Conservation (phyloP, 768 basidiomycete genomes). For the Phlebiopsis flavidoalba region DNA sequence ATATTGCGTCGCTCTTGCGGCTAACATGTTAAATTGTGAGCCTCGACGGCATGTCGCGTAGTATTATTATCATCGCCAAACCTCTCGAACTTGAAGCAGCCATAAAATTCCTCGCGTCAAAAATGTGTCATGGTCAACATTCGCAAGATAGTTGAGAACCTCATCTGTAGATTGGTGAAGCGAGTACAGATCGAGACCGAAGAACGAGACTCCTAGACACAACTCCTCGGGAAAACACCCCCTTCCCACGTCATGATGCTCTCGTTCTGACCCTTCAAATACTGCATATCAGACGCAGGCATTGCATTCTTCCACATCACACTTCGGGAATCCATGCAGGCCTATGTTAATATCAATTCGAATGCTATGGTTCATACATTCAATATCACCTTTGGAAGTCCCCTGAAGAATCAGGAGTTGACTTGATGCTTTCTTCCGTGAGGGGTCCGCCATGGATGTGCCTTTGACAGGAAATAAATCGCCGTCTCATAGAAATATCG, state of each 20-base stretch:
- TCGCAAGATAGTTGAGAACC: conserved; percentile 23
- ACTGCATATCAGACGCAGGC: background rate
- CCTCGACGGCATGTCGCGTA: conserved; percentile 17
- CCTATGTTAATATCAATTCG: too few relatives aligned
- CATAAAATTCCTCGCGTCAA: conserved; percentile 15
- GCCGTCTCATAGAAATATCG: background rate
- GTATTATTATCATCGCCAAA: conserved; percentile 24
- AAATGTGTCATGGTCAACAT: conserved; percentile 19
- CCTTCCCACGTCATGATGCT: conserved; percentile 8
- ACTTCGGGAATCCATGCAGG: too few relatives aligned
- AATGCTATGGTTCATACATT: background rate
- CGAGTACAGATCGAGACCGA: conserved; percentile 26
- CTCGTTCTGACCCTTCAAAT: conserved; percentile 19
- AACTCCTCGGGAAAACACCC: conserved; percentile 13
- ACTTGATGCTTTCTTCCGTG: conserved; percentile 10
- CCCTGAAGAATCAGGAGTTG: conserved; percentile 12
- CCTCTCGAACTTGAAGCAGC: conserved; percentile 24
- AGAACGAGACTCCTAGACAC: conserved; percentile 24
- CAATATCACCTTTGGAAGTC: conserved; percentile 17
- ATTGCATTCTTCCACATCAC: background rate
- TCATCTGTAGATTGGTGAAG: conserved; percentile 20
- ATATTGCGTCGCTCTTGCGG: too few relatives aligned
- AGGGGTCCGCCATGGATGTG: conserved; percentile 17
- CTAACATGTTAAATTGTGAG: too few relatives aligned
- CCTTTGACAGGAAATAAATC: background rate